Base-by-base conservation (phyloP, 352 stramenopile genomes). In the Phytopythium oedochilum region DNA sequence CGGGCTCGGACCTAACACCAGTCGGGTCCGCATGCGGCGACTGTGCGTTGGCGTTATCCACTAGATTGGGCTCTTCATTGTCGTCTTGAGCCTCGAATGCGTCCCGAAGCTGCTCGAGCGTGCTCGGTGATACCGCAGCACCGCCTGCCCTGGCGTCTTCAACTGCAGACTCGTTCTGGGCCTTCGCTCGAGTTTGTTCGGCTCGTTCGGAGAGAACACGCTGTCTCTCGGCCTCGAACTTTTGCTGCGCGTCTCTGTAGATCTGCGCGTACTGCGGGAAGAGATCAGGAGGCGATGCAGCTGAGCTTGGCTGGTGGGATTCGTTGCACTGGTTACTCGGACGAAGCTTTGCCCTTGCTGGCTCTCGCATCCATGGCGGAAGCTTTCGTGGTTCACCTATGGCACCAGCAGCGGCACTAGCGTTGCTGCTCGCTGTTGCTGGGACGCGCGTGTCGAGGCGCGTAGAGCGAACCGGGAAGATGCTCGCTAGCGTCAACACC, bases 181-280 rank as follows among this genome's bases (percentile, higher is more conserved):
- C n/a, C n/a, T n/a, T n/a, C n/a, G n/a, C n/a, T n/a, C n/a, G n/a
- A n/a, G 29, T 45, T 25, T 22, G 44, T 23, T 50, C 44, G 44
- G 15, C 18, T 36, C 25, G 28, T 50, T 50, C 25, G 3, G 25
- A 63, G 34, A 0, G 57, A 31, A 45, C 20, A 20, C 45, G 46
- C 28, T 70, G 58, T 6, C 54, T 64, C 20, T 70, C 55, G 15
- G 42, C 50, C 46, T 31, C 42, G 11, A 46, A 25, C 29, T 68
- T 64, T 36, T 61, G 45, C 6, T 28, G n/a, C 0, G 60, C 26
- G 12, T 62, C 12, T 2, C 9, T 20, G 28, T 36, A 50, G 25
- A 36, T 35, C 2, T 36, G 25, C 26, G 18, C 28, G 17, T 50
- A 50, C 28, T 36, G 44, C 14, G 20, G 28, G 14, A 36, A 12